Evolutionary conservation across 2,329 filamentous ascomycete genomes (phyloP), one percentile per base, ranked within the genome.

Genomic region (Colletotrichum eleusines): DNA sequence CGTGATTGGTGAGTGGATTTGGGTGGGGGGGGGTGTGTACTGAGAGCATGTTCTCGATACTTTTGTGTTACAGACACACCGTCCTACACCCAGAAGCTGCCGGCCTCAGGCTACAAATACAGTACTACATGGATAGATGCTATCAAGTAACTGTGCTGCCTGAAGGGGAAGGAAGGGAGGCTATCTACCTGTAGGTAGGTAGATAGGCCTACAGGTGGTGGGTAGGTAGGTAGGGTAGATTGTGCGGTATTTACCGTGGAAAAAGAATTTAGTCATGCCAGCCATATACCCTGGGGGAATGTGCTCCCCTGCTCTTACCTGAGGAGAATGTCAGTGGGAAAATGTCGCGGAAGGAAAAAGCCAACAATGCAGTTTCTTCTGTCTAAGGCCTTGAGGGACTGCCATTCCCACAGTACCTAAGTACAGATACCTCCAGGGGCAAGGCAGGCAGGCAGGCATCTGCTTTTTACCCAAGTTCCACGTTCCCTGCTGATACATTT

Each of bases 391-490:
- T 42, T 28, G 4, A 31, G 16, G 42, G 20, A 23, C 58, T 42
- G 14, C 14, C 5, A 2, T 11, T 28, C n/a, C 44, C 31, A 50
- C 42, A 20, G 40, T 48, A 35, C 44, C 5, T 11, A 5, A 5
- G 35, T 11, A 8, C 8, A 7, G 33, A 11, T 38, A 11, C 35
- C 7, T 11, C 7, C 9, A 33, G 33, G 40, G 38, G 46, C 64
- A 58, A 23, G 44, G 38, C 18, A 40, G 14, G 6, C 18, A 40
- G 38, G 38, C 31, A 71, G 57, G 33, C 42, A 59, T 35, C n/a
- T 33, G 26, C 26, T 63, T n/a, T 33, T 58, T 63, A n/a, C 64
- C 64, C 58, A 69, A 69, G 69, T 71, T 71, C 69, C 64, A 71
- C 42, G 44, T 63, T 59, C 69, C 69, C 59, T 71, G 69, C 60